Percentiles rank a stretch among this genome's conserved stretches.
phyloP scores from a whole-genome alignment of 495 filamentous ascomycete genomes.

The Penicillium coprophilum region DNA sequence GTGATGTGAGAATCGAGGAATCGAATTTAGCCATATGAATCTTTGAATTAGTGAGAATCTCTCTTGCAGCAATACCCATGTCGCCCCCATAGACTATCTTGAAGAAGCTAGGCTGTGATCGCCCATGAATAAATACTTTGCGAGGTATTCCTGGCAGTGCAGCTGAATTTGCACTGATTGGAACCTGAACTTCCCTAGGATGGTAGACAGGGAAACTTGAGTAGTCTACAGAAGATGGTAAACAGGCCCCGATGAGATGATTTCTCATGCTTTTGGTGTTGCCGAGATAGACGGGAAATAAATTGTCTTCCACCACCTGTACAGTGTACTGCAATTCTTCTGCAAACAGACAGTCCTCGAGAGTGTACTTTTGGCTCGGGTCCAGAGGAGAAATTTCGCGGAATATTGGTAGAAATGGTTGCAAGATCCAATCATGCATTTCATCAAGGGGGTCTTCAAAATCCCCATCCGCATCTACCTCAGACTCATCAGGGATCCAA shows the following conservation, averaged over 20 bases:
- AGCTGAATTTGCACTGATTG: slow-evolving; percentile 11
- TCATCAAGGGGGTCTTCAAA: slow-evolving; percentile 5
- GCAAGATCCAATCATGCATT: neutral
- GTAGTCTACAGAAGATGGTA: slow-evolving; percentile 8
- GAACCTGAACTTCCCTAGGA: slow-evolving; percentile 6
- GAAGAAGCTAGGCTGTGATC: neutral
- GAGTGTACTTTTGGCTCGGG: neutral
- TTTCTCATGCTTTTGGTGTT: neutral
- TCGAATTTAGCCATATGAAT: neutral
- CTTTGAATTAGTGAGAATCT: slow-evolving; percentile 4
- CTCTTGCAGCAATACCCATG: neutral
- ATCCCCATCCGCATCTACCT: slow-evolving; percentile 3
- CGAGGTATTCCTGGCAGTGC: slow-evolving; percentile 2
- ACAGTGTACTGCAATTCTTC: neutral
- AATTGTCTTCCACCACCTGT: neutral
- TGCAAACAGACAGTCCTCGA: neutral
- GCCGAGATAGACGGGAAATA: neutral
- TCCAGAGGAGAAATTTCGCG: neutral
- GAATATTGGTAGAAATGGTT: neutral
- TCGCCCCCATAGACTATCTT: neutral
- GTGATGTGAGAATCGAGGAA: neutral
- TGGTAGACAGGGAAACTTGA: slow-evolving; percentile 6
- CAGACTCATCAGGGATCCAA: slow-evolving; percentile 8
- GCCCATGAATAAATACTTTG: slow-evolving; percentile 2
- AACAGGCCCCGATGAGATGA: neutral